Base-by-base conservation (phyloP, 1,139 yeast species). In the Protomyces lactucae-debilis region DNA sequence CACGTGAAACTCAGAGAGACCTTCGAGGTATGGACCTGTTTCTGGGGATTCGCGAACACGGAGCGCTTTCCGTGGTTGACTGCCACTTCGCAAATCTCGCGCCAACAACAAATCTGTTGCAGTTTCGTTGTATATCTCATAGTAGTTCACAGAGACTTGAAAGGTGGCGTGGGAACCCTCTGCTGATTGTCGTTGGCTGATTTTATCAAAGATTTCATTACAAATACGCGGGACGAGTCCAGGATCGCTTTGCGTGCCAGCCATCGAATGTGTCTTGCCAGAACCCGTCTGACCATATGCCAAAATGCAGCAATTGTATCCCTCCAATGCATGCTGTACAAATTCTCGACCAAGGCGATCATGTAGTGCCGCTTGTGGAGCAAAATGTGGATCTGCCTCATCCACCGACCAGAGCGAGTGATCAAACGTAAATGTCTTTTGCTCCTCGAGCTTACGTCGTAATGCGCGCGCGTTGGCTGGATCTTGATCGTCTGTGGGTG, bases 261-360 rank as follows among this genome's bases (percentile, higher is more conserved):
- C 82, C 95, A 91, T 87, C 1, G 96, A 87, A 72, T 84, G 84
- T 0, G 96, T 84, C 73, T 90, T 90, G 3, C 97, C 97, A 0
- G 93, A 82, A 0, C 95, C 95, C 0, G 95, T 86, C 72, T 88
- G 96, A 5, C 97, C 97, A 73, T 89, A 91, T 0, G 96, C 92
- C 55, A 90, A 76, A 0, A 91, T 85, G 0, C 96, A 85, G 25
- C 93, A 92, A 73, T 91, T 89, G 73, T 87, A 88, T 0, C 97
- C 97, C 52, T 81, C 79, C 68, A 89, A 78, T 43, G 85, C 81
- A 71, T 87, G 90, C 37, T 81, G 79, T 16, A 87, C 75, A 66
- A 85, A 77, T 53, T 82, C 84, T 2, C 80, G 78, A 0, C 91
- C 93, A 3, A 84, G 77, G 8, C 76, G 73, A 2, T 76, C 72